A percentile compares a stretch with the other conserved stretches of the same genome.
Evolutionary conservation across 345 rosid species (phyloP).

Genomic region (Moringa oleifera): DNA sequence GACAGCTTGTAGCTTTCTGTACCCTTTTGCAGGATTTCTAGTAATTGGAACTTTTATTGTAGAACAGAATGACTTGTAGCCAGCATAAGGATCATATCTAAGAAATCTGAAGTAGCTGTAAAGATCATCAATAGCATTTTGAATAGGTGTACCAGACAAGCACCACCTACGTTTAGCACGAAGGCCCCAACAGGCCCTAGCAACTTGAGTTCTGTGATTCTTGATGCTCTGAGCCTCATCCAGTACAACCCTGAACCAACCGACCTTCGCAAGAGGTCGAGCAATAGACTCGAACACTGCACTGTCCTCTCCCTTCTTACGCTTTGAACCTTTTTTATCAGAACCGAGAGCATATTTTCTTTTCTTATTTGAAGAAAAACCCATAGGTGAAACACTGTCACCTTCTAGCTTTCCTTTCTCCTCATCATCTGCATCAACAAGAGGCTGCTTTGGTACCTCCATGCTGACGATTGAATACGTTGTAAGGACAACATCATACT

Average conservation of each 20-base stretch:
- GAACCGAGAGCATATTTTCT: conserved; percentile 52
- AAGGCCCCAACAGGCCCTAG: conserved; percentile 98
- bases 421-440: conserved; percentile 55
- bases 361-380: conserved; percentile 43
- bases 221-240: conserved; percentile 99
- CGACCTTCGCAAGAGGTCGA: conserved; percentile 88
- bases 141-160: conserved; percentile 97
- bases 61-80: conserved; percentile 53
- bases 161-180: conserved; percentile 99
- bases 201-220: conserved; percentile 92
- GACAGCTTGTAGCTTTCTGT: conserved; percentile 77
- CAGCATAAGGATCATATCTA: conserved; percentile 76
- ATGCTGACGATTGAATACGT: conserved; percentile 93
- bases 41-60: conserved; percentile 63
- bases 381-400: conserved; percentile 29
- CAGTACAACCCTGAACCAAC: conserved; percentile 92
- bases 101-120: conserved; percentile 98
- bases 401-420: conserved; percentile 44
- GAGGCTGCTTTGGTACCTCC: conserved; percentile 95
- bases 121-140: conserved; percentile 94
- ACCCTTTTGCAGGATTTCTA: conserved; percentile 59
- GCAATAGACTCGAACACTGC: conserved; percentile 40
- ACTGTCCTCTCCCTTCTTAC: conserved; percentile 46
- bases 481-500: conserved; percentile 91
- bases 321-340: conserved; percentile 43